Conservation (phyloP, 208 protist genomes). For the Trypanosoma melophagium region DNA sequence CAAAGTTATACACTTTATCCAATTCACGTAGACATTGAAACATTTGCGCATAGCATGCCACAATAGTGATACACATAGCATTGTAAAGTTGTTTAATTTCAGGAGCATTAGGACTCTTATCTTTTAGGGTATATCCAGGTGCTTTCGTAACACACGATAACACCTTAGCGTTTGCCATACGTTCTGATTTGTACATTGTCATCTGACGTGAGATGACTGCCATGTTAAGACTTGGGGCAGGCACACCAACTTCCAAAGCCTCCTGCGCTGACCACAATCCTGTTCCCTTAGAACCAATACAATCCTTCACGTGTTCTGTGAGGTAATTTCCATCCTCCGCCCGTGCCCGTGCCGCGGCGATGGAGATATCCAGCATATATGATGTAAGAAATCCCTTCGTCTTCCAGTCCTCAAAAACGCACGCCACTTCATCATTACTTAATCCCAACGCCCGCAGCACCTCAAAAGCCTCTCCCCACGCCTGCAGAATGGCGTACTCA, state of each 20-base stretch:
- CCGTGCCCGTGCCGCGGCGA: slow-evolving; percentile 93
- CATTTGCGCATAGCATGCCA: slow-evolving; percentile 92
- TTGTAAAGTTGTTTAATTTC: slow-evolving; percentile 78
- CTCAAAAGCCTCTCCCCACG: slow-evolving; percentile 95
- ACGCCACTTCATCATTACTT: slow-evolving; percentile 90
- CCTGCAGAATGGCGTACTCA: slow-evolving; percentile 99
- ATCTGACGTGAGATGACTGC: slow-evolving; percentile 93
- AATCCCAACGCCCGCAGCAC: slow-evolving; percentile 90
- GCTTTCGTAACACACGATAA: slow-evolving; percentile 29
- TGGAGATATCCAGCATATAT: slow-evolving; percentile 99
- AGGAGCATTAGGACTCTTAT: slow-evolving; percentile 56
- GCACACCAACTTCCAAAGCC: slow-evolving; percentile 91
- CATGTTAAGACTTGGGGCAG: slow-evolving; percentile 91
- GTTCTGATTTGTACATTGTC: slow-evolving; percentile 91
- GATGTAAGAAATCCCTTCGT: slow-evolving; percentile 89
- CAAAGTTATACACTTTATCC: slow-evolving; percentile 87
- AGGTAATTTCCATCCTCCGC: slow-evolving; percentile 83
- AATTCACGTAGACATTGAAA: slow-evolving; percentile 90
- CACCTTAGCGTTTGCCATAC: slow-evolving; percentile 71
- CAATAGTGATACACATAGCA: slow-evolving; percentile 78
- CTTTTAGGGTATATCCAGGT: slow-evolving; percentile 28
- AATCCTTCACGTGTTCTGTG: slow-evolving; percentile 95
- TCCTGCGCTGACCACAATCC: slow-evolving; percentile 96
- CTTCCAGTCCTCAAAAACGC: slow-evolving; percentile 95
- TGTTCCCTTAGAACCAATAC: slow-evolving; percentile 97